Evolutionary conservation across 1,284 basidiomycete genomes (phyloP), one percentile per base, ranked within the genome.

Genomic region (Fomitiporia mediterranea): DNA sequence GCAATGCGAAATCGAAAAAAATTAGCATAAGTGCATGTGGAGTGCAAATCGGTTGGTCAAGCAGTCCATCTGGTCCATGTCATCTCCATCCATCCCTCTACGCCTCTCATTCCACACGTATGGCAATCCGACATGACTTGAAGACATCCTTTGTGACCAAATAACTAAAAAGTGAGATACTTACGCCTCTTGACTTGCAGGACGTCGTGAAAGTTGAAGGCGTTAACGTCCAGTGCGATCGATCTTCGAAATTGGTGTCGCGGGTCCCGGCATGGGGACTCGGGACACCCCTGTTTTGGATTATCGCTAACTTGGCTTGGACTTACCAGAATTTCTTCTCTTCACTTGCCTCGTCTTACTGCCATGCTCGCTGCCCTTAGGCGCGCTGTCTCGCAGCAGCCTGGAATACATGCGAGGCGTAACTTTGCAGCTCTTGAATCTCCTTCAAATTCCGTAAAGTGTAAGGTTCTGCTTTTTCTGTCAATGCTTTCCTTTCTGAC

Each of bases 401-500:
- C 21, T 11, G 32, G 19, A 11, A 23, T 38, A 8, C 39, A 23
- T 23, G 51, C 55, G 5, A 50, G 49, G 48, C 38, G 49, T 9
- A 19, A 21, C 13, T 42, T 56, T 8, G 39, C 38, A 6, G 28
- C 28, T 15, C 30, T 28, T n/a, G 15, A 32, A n/a, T 27, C 53
- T 2, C 42, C 53, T 11, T 19, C 46, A 21, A 25, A 3, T 15
- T 27, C 44, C n/a, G 17, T 11, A 4, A 28, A 46, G 17, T 15
- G 44, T 46, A 3, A 11, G 23, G n/a, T n/a, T 47, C 34, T 49
- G 2, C 39, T 37, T n/a, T 49, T 2, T 13, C 25, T 43, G 21
- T 54, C 17, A 37, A 25, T 32, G 54, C 85, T 84, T 2, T 54
- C 63, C 23, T 62, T 63, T 28, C 62, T 13, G 53, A 55, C 19